A percentile compares a stretch with the other conserved stretches of the same genome.
Conservation (phyloP, 164 flowering plant species). For the Umbellularia californica region DNA sequence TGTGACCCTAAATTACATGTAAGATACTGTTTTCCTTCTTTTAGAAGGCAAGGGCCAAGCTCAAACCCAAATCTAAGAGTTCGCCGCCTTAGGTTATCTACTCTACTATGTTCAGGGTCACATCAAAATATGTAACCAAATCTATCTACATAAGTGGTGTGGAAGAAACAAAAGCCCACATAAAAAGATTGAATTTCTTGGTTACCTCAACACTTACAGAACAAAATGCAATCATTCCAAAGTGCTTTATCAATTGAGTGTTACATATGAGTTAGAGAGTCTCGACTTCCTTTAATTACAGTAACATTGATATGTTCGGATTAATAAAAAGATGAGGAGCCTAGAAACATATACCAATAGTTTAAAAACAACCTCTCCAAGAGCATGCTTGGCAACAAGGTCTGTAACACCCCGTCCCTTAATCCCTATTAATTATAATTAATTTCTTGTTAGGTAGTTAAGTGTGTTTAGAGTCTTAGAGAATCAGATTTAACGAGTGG, state of each 20-base stretch:
- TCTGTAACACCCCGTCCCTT: no score
- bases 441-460: no score
- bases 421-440: no score
- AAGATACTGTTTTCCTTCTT: neutral
- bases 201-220: neutral
- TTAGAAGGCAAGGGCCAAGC: neutral
- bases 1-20: neutral
- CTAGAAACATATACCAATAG: no score
- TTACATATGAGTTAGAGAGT: neutral
- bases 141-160: neutral
- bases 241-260: neutral
- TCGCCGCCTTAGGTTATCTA: neutral
- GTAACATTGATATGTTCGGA: neutral
- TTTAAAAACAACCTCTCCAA: no score
- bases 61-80: neutral
- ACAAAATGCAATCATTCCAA: neutral
- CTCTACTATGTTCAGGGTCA: neutral
- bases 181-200: no score
- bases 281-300: no score
- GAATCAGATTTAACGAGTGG: no score
- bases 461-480: no score
- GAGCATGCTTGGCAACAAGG: no score
- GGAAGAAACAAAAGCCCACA: neutral
- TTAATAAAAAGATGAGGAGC: no score
- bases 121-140: neutral